Evolutionary conservation across 2,329 filamentous ascomycete genomes (phyloP).

Genomic region (Sporothrix mexicana): DNA sequence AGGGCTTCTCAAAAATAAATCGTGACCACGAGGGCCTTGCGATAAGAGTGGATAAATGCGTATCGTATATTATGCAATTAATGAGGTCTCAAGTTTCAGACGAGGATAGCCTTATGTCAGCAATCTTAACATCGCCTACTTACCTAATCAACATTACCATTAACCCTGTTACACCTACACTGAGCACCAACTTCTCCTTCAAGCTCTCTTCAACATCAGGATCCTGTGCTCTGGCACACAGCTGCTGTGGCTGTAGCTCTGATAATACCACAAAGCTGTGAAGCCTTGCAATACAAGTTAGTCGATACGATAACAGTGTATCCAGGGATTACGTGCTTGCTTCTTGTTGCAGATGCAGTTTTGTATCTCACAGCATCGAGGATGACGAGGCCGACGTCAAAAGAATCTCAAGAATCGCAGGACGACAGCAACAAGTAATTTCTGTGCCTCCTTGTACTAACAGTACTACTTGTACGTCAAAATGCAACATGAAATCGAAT

Average conservation of each 20-base stretch:
- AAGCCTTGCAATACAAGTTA: not conserved
- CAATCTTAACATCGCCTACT: not conserved
- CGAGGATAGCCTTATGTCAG: conserved; percentile 2
- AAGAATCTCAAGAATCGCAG: not conserved
- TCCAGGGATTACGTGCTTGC: not conserved
- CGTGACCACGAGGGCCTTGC: conserved; percentile 18
- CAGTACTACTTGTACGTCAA: not conserved
- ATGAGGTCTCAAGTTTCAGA: not conserved
- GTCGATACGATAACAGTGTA: not conserved
- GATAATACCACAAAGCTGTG: not conserved
- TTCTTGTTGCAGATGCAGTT: too few species aligned
- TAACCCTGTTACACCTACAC: too few species aligned
- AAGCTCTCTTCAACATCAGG: not conserved
- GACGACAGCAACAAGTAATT: not conserved
- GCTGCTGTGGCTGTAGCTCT: not conserved
- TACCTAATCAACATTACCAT: too few species aligned
- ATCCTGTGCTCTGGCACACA: not conserved
- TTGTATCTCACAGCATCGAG: not conserved
- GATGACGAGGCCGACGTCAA: too few species aligned
- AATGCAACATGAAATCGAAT: too few species aligned
- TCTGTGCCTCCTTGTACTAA: not conserved
- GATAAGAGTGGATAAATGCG: conserved; percentile 30
- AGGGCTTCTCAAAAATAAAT: conserved; percentile 37
- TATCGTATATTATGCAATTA: conserved; percentile 1
- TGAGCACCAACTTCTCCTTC: not conserved